Conservation (phyloP, 768 basidiomycete species). For the Floccularia luteovirens region DNA sequence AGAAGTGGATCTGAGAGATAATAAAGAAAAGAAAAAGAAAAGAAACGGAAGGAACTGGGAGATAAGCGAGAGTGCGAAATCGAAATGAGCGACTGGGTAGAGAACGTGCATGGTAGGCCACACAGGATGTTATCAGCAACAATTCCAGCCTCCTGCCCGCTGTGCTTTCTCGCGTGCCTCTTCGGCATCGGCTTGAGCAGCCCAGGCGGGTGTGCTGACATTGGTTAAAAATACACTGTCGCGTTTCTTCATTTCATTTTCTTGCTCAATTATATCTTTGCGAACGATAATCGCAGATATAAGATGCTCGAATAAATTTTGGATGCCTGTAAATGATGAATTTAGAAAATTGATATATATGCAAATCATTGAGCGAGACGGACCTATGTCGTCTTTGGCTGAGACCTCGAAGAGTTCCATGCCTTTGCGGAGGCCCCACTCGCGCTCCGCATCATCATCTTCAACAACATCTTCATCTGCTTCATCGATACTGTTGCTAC, state of each 20-base stretch:
- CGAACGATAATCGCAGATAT: conserved; percentile 73
- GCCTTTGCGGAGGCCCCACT: conserved; percentile 75
- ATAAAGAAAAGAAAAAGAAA: conserved; percentile 8
- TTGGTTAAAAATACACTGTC: conserved; percentile 77
- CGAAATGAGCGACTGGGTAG: conserved; percentile 13
- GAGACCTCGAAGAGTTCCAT: conserved; percentile 91
- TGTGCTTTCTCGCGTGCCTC: conserved; percentile 53
- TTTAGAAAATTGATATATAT: conserved; percentile 1
- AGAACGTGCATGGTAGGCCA: conserved; percentile 11
- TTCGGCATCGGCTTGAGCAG: conserved; percentile 74
- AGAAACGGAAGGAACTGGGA: conserved; percentile 5
- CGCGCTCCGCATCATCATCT: conserved; percentile 34
- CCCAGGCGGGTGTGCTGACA: conserved; percentile 61
- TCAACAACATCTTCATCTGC: conserved; percentile 54
- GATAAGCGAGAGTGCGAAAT: conserved; percentile 4
- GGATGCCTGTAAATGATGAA: conserved; percentile 49
- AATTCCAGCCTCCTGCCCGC: conserved; percentile 56
- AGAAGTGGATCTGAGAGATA: conserved; percentile 9
- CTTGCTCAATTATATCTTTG: conserved; percentile 74
- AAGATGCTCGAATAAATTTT: conserved; percentile 71
- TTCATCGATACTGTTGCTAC: conserved; percentile 61
- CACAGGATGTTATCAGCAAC: conserved; percentile 42
- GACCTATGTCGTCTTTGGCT: conserved; percentile 82
- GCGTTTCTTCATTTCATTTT: conserved; percentile 72
- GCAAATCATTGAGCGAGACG: conserved; percentile 17